Base-by-base conservation (phyloP, 805 yeast species). In the Vanderwaltozyma polyspora region DNA sequence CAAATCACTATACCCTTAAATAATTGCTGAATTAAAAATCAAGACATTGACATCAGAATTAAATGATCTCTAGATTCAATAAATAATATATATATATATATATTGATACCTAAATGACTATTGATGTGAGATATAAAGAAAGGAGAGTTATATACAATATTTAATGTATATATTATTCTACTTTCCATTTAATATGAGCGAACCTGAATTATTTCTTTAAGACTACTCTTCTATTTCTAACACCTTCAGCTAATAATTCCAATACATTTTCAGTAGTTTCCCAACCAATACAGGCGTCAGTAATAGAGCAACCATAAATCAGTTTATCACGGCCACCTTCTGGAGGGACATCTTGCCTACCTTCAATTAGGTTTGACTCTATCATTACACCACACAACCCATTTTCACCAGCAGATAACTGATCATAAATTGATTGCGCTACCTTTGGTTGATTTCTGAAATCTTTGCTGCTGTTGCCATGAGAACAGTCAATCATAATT, bases 401-500 rank as follows among this genome's bases (percentile, higher is more conserved):
- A 34, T 73, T 71, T 59, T 85, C 94, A 51, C 98, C 98, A 19
- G 63, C 66, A 25, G 81, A 63, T 31, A 89, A 67, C 64, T 91
- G 97, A 46, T 74, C 75, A 32, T 89, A 85, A 36, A 89, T 91
- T 38, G 69, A 74, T 19, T 70, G 64, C 45, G 85, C 78, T n/a
- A 91, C 98, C 60, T 70, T 76, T 39, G 98, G 96, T 67, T 91
- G 98, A 67, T 91, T 91, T 57, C 76, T 74, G 77, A 74, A 86
- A 66, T 91, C 91, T 65, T 91, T 91, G 62, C 71, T 76, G 25
- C 96, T 86, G 70, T 91, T 91, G 51, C 95, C 98, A 63, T 91
- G 98, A 31, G 96, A 87, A 65, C 95, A 91, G 65, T 91, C 98
- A 42, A 91, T 81, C 98, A 91, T 91, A 50, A 85, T 70, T 52